phyloP scores from a whole-genome alignment of 306 rosid genomes.

The Lupinus albus region DNA sequence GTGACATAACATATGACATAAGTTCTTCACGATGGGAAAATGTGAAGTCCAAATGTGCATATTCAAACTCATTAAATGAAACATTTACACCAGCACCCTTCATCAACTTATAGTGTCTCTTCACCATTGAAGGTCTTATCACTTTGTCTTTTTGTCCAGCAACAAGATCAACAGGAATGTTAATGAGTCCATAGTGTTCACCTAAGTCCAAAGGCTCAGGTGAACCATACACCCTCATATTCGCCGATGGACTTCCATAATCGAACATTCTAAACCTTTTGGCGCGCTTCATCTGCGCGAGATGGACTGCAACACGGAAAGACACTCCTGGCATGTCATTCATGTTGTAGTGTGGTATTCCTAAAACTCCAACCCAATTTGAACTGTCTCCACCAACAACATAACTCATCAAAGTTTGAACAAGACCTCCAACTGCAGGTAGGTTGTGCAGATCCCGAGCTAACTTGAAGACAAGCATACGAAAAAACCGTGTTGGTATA shows the following conservation, averaged over 20 bases:
- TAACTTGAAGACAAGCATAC: slow-evolving; percentile 87
- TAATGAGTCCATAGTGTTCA: slow-evolving; percentile 57
- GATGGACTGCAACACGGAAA: slow-evolving; percentile 72
- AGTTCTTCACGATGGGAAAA: slow-evolving; percentile 92
- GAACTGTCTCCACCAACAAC: slow-evolving; percentile 93
- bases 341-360: slow-evolving; percentile 92
- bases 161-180: slow-evolving; percentile 85
- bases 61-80: slow-evolving; percentile 76
- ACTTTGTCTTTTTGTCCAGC: slow-evolving; percentile 89
- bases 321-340: slow-evolving; percentile 95
- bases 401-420: slow-evolving; percentile 87
- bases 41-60: slow-evolving; percentile 93
- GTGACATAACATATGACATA: slow-evolving; percentile 79
- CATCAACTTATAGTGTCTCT: slow-evolving; percentile 74
- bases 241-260: slow-evolving; percentile 62
- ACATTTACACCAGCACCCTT: slow-evolving; percentile 61
- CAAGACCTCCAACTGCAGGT: slow-evolving; percentile 93
- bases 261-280: slow-evolving; percentile 76
- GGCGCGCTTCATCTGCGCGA: slow-evolving; percentile 80
- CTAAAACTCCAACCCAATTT: slow-evolving; percentile 91
- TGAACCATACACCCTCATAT: slow-evolving; percentile 65
- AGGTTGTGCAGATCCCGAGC: slow-evolving; percentile 87
- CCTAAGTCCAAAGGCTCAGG: slow-evolving; percentile 77
- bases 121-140: slow-evolving; percentile 86
- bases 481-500: slow-evolving; percentile 86